These are phyloP conservation scores for Ambrosia hybrid DNA, from an alignment of 140 eudicot species.

Conservation along the genomic window DNA sequence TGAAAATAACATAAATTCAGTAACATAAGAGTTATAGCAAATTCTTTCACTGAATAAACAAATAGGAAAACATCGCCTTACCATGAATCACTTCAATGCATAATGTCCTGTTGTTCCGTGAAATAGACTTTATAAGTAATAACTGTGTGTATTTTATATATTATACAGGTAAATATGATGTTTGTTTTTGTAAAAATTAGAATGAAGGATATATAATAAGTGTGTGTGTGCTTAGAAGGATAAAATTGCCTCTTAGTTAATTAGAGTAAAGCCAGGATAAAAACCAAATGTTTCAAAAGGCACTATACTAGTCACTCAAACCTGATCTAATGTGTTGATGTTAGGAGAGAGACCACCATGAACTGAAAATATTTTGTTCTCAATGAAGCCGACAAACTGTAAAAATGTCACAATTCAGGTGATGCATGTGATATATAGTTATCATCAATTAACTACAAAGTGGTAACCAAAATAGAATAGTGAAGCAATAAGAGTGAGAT, in stretches of 20 bases:
- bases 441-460: not conserved
- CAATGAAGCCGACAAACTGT: slow-evolving; percentile 95
- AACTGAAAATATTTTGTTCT: slow-evolving; percentile 93
- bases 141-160: not conserved
- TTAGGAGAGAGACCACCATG: slow-evolving; percentile 98
- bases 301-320: slow-evolving; percentile 19
- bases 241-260: not conserved
- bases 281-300: slow-evolving; percentile 10
- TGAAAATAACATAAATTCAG: not conserved
- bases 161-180: not conserved
- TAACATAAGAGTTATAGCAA: not conserved
- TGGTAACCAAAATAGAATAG: not conserved
- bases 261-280: not conserved
- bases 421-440: not conserved
- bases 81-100: not conserved
- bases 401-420: slow-evolving; percentile 12
- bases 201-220: no score
- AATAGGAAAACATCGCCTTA: not conserved
- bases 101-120: not conserved
- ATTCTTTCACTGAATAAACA: not conserved
- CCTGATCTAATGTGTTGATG: slow-evolving; percentile 92
- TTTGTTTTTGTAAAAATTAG: not conserved
- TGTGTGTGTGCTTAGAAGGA: not conserved
- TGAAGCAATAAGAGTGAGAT: slow-evolving; percentile 11
- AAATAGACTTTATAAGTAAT: not conserved